Evolutionary conservation across 805 yeast species (phyloP), one percentile per base, ranked within the genome.

Genomic region (Candida tibetensis): DNA sequence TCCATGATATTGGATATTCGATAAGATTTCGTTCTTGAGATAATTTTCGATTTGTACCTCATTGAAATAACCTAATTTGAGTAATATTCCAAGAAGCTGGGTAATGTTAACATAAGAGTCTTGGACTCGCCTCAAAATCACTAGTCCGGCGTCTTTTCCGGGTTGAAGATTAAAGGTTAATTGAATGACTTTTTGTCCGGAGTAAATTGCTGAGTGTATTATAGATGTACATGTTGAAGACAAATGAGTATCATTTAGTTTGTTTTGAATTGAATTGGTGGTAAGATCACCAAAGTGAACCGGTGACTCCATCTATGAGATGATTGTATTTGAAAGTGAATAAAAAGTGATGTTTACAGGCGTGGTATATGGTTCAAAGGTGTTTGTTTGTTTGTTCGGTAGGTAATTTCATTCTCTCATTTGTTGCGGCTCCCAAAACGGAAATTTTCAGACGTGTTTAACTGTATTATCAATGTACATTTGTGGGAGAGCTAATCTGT

Each of bases 241-340:
- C 22, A 69, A 43, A 40, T 65, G 72, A 5, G 74, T 68, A 17
- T 58, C 62, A 30, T 45, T 51, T 28, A 69, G 56, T 28, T 59
- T 57, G 45, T 56, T 51, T 46, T 55, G 60, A 16, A 69, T 69
- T 27, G 69, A 62, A 42, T 57, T 58, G 27, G 72, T 60, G 40
- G 74, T 69, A 36, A 60, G 48, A 47, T 69, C 73, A 32, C 74
- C 73, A 13, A 62, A 51, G 37, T 62, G 49, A 34, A 66, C 50
- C 13, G 74, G 74, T 7, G 72, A 66, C 32, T 69, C 74, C 73
- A 69, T 69, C 40, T 33, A 27, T 32, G 19, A 21, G 19, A 34
- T 30, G 38, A n/a, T n/a, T n/a, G n/a, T n/a, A n/a, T n/a, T n/a
- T n/a, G n/a, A n/a, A n/a, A n/a, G n/a, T n/a, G n/a, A n/a, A n/a